These are phyloP conservation scores for Iris pallida DNA, from an alignment of 116 monocot species.

Conservation along the genomic window DNA sequence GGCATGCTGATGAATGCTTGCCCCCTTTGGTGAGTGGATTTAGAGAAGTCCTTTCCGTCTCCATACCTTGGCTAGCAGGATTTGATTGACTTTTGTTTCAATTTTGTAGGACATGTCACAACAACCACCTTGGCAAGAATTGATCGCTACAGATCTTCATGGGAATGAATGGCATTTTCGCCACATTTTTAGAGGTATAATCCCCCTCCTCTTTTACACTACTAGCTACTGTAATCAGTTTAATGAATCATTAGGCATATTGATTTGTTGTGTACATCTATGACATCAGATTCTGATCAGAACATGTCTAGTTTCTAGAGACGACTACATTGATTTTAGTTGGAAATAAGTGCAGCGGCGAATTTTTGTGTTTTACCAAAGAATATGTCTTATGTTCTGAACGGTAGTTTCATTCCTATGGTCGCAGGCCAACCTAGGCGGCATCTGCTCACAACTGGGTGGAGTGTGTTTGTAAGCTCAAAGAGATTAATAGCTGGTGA, in stretches of 20 bases:
- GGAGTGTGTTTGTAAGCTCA: conserved; percentile 92
- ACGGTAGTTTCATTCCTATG: not conserved
- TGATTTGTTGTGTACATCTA: too few species aligned
- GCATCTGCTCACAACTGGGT: conserved; percentile 84
- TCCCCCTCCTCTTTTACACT: not conserved
- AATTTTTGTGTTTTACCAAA: too few species aligned
- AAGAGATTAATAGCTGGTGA: conserved; percentile 86
- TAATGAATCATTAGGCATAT: too few species aligned
- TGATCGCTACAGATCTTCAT: conserved; percentile 83
- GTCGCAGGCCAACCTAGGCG: conserved; percentile 75
- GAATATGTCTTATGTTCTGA: too few species aligned
- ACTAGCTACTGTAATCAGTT: too few species aligned
- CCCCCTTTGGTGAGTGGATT: conserved; percentile 63
- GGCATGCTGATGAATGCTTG: conserved; percentile 96
- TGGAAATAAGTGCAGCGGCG: too few species aligned
- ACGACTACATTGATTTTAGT: too few species aligned
- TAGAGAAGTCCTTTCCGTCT: not conserved
- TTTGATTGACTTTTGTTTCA: not conserved
- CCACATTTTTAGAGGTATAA: conserved; percentile 83
- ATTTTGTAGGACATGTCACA: conserved; percentile 75
- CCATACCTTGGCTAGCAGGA: not conserved
- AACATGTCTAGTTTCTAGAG: too few species aligned
- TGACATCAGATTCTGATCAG: too few species aligned
- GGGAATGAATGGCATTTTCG: conserved; percentile 86
- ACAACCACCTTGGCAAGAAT: conserved; percentile 91